Conservation (phyloP, 2,329 filamentous ascomycete species). For the Nigrograna mackinnonii region DNA sequence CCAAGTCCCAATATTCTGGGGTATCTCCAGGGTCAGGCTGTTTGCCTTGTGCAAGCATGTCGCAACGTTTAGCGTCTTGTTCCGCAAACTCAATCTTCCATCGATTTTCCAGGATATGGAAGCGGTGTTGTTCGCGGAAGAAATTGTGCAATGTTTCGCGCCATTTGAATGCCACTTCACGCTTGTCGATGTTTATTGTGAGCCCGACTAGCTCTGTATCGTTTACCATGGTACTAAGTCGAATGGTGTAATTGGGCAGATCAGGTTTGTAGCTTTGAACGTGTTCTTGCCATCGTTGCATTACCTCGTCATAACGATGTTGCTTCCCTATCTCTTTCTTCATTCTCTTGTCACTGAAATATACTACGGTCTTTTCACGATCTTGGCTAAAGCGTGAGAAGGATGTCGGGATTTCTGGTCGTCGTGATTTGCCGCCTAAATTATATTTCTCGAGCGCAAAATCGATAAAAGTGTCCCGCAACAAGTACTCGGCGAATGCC, state of each 20-base stretch:
- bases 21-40: constrained; percentile 15
- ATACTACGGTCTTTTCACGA: too few species aligned
- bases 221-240: constrained; percentile 30
- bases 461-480: too few species aligned
- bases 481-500: too few species aligned
- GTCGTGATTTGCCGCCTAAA: too few species aligned
- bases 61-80: constrained; percentile 12
- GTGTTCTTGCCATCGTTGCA: constrained; percentile 30
- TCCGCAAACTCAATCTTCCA: constrained; percentile 13
- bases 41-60: constrained; percentile 14
- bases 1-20: constrained; percentile 14
- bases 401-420: too few species aligned
- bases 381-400: too few species aligned
- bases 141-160: constrained; percentile 29
- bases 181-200: constrained; percentile 15
- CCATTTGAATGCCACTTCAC: constrained; percentile 32
- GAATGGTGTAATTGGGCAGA: constrained; percentile 35
- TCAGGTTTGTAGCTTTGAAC: constrained; percentile 24
- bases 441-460: too few species aligned
- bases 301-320: too few species aligned
- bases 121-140: constrained; percentile 31
- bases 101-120: constrained; percentile 9
- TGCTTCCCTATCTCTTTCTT: too few species aligned
- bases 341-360: too few species aligned
- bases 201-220: constrained; percentile 32